Evolutionary conservation across 2,329 filamentous ascomycete species (phyloP).

Genomic region (Ceratocystis destructans): DNA sequence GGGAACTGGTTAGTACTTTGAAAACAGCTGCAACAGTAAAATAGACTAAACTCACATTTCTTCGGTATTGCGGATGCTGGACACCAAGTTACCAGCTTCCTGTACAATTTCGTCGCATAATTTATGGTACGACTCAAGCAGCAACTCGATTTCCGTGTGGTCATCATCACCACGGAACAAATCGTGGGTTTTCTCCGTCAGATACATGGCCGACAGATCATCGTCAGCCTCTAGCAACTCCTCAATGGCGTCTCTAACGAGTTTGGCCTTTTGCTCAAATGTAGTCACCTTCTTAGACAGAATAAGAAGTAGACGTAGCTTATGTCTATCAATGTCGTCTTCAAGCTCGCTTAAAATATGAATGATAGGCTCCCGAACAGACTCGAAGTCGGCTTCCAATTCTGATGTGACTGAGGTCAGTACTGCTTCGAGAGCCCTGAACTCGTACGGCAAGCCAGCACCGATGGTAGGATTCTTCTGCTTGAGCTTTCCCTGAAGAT

Average conservation of each 20-base stretch:
- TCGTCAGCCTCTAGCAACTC: conserved; percentile 94
- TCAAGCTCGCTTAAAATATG: conserved; percentile 79
- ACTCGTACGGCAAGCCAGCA: conserved; percentile 76
- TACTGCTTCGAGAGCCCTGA: conserved; percentile 87
- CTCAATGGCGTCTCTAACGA: conserved; percentile 88
- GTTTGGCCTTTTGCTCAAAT: conserved; percentile 90
- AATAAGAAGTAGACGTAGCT: conserved; percentile 77
- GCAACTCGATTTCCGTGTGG: conserved; percentile 92
- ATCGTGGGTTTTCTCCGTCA: conserved; percentile 74
- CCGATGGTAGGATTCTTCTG: conserved; percentile 42
- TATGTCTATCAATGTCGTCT: conserved; percentile 91
- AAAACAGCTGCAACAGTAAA: not conserved
- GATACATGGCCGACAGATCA: conserved; percentile 86
- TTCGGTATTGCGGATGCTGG: conserved; percentile 91
- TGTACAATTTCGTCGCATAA: conserved; percentile 97
- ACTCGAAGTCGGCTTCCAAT: conserved; percentile 86
- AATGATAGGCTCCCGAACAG: conserved; percentile 83
- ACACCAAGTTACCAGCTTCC: conserved; percentile 81
- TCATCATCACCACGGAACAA: conserved; percentile 63
- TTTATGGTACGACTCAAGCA: conserved; percentile 94
- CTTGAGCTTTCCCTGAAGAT: conserved; percentile 80
- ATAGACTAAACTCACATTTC: conserved; percentile 60
- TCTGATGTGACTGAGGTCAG: conserved; percentile 86
- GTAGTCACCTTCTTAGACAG: conserved; percentile 91
- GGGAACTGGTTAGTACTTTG: conserved; percentile 21